These are phyloP conservation scores for Sporopachydermia cereana DNA, from an alignment of 1,139 yeast genomes.

Conservation along the genomic window DNA sequence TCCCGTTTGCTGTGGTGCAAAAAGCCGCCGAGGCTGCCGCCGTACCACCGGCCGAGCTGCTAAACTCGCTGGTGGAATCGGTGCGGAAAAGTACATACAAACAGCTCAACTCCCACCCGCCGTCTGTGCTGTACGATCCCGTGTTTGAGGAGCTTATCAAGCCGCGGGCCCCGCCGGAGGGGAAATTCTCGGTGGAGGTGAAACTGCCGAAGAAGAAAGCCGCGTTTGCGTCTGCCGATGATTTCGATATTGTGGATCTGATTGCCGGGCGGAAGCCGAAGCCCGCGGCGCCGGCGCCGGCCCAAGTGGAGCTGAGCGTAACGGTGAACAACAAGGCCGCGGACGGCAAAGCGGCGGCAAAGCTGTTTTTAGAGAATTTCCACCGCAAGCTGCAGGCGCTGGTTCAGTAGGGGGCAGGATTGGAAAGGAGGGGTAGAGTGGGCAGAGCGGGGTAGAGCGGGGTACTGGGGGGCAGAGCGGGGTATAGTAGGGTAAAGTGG, in stretches of 20 bases:
- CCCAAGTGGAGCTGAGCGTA: not conserved
- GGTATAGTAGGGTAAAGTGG: not conserved
- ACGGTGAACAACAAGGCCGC: not conserved
- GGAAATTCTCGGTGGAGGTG: not conserved
- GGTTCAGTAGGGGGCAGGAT: not conserved
- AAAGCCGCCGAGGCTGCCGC: not conserved
- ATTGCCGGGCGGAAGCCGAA: not conserved
- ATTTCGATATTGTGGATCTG: not conserved
- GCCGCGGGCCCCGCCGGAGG: not conserved
- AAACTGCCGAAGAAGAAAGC: not conserved
- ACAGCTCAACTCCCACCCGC: not conserved
- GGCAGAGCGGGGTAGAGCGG: not conserved
- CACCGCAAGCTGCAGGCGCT: not conserved
- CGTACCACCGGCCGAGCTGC: not conserved
- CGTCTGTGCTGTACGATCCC: conserved; percentile 2
- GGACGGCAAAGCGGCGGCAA: conserved; percentile 1
- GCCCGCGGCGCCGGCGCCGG: not conserved
- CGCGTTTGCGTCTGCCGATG: not conserved
- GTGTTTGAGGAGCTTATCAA: conserved; percentile 4
- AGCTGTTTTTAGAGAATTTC: conserved; percentile 3
- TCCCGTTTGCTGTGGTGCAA: not conserved
- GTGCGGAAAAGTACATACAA: not conserved
- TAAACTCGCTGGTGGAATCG: not conserved
- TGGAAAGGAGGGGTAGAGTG: not conserved
- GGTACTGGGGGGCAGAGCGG: not conserved